These are phyloP conservation scores for Choiromyces venosus DNA, from an alignment of 495 filamentous ascomycete species.

Conservation along the genomic window DNA sequence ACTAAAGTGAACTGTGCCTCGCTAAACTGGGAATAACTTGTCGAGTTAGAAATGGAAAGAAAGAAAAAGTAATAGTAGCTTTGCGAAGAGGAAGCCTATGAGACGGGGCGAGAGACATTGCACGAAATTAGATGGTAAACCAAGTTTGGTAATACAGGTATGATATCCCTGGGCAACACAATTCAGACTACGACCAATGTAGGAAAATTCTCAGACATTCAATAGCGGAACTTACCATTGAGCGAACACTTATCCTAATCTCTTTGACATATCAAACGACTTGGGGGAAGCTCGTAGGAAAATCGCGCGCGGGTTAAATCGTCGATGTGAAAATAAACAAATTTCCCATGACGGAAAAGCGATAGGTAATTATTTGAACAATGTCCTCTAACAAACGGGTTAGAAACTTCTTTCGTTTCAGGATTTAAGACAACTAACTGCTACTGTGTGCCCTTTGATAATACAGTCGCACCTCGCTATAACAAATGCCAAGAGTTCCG, in stretches of 20 bases:
- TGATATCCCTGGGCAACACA: slow-evolving; percentile 2
- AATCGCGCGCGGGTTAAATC: slow-evolving; percentile 1
- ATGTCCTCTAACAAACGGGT: neutral
- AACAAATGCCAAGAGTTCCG: no score
- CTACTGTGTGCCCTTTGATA: neutral
- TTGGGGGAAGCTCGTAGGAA: neutral
- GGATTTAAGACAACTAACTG: neutral
- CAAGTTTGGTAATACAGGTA: slow-evolving; percentile 25
- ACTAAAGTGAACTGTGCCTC: slow-evolving; percentile 18
- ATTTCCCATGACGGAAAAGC: slow-evolving; percentile 1
- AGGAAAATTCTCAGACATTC: slow-evolving; percentile 20
- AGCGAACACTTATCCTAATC: neutral
- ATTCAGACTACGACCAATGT: slow-evolving; percentile 8
- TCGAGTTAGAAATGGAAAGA: slow-evolving; percentile 7
- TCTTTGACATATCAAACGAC: slow-evolving; percentile 1
- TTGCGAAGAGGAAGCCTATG: slow-evolving; percentile 18
- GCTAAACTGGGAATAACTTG: slow-evolving; percentile 1
- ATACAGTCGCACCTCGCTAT: no score
- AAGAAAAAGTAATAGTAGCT: slow-evolving; percentile 26
- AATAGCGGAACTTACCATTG: slow-evolving; percentile 12
- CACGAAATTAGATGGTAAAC: slow-evolving; percentile 20
- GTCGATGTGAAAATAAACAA: slow-evolving; percentile 1
- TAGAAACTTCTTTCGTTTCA: slow-evolving; percentile 3
- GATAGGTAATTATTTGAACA: slow-evolving; percentile 1
- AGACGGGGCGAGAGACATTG: slow-evolving; percentile 18